phyloP scores from a whole-genome alignment of 192 early-diverging fungal genomes.

The Backusella liffmaniae region DNA sequence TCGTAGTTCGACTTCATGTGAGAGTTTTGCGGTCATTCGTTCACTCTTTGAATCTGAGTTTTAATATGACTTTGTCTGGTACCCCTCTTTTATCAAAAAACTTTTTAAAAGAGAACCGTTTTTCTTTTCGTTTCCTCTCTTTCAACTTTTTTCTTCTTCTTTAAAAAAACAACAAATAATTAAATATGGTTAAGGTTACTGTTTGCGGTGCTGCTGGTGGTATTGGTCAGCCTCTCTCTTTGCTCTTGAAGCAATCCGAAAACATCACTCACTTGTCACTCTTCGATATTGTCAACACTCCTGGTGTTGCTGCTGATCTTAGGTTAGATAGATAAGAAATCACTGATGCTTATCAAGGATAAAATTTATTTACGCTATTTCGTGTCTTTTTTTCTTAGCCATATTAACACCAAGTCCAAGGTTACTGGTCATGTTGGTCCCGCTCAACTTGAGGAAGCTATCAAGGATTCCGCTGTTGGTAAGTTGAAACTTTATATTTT shows the following conservation, averaged over 20 bases:
- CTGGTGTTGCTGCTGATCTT: conserved; percentile 96
- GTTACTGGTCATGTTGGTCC: conserved; percentile 62
- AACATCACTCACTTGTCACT: conserved; percentile 83
- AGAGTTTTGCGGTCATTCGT: neutral
- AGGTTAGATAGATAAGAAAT: conserved; percentile 71
- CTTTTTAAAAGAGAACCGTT: conserved; percentile 5
- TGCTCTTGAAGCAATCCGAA: conserved; percentile 91
- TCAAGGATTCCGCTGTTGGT: conserved; percentile 52
- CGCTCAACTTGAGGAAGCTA: conserved; percentile 66
- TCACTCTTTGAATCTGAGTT: neutral
- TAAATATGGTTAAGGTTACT: conserved; percentile 51
- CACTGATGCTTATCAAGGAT: neutral
- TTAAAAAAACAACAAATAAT: neutral
- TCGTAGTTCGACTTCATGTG: neutral
- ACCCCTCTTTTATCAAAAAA: neutral
- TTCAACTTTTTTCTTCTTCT: conserved; percentile 12
- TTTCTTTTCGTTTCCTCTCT: conserved; percentile 5
- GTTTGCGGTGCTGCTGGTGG: conserved; percentile 87
- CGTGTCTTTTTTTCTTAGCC: conserved; percentile 16
- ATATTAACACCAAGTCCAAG: conserved; percentile 35
- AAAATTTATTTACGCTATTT: neutral
- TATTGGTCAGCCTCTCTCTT: conserved; percentile 96
- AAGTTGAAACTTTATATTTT: neutral
- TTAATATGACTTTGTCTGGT: neutral
- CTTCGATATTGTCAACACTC: conserved; percentile 95